phyloP scores from a whole-genome alignment of 345 rosid species.

The Abelmoschus esculentus region DNA sequence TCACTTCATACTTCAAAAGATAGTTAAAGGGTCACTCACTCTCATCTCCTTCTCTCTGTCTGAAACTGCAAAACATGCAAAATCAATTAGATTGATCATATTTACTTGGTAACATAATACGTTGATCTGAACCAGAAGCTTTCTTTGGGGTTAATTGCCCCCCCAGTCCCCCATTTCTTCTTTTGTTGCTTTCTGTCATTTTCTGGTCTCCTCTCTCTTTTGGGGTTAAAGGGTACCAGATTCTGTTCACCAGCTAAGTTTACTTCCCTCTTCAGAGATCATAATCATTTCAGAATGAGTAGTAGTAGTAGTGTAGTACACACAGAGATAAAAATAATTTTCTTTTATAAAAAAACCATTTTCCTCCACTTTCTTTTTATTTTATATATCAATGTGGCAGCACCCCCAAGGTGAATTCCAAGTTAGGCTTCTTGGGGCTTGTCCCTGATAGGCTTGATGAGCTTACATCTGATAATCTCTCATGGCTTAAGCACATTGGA shows the following conservation, averaged over 20 bases:
- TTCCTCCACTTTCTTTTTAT: not conserved
- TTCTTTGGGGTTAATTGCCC: not conserved
- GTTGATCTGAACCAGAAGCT: constrained; percentile 28
- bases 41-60: constrained; percentile 11
- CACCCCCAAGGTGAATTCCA: constrained; percentile 92
- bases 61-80: constrained; percentile 19
- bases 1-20: constrained; percentile 31
- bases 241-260: constrained; percentile 29
- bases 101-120: constrained; percentile 44
- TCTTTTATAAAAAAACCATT: not conserved
- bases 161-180: constrained; percentile 11
- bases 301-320: constrained; percentile 9
- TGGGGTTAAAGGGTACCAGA: constrained; percentile 33
- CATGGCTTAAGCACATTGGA: constrained; percentile 65
- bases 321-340: not conserved
- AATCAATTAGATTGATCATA: constrained; percentile 31
- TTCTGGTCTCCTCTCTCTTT: constrained; percentile 57
- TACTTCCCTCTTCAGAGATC: constrained; percentile 16
- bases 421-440: constrained; percentile 82
- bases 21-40: constrained; percentile 27
- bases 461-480: constrained; percentile 71
- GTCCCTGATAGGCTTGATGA: constrained; percentile 66
- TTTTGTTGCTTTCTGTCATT: constrained; percentile 67
- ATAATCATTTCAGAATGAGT: constrained; percentile 41
- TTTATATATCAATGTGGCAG: constrained; percentile 40